Conservation (phyloP, 495 filamentous ascomycete species). For the Achaetomiella virescens region DNA sequence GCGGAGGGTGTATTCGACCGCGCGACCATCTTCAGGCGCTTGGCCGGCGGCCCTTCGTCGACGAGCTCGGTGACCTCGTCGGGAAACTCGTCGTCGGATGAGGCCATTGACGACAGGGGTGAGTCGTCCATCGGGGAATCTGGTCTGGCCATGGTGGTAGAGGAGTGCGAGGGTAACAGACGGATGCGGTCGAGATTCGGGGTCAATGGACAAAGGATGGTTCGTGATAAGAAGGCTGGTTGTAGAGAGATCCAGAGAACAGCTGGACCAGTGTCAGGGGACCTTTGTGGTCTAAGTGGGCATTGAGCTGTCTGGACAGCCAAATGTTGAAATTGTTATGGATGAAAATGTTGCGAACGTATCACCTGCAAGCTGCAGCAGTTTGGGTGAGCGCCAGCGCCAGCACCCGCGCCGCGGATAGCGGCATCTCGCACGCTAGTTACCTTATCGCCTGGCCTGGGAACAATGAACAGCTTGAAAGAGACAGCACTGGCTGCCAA, state of each 20-base stretch:
- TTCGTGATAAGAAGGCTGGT: not conserved
- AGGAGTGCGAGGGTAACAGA: not conserved
- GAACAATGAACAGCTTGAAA: not conserved
- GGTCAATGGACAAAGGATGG: not conserved
- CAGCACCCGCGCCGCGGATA: not conserved
- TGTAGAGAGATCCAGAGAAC: not conserved
- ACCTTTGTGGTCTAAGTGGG: too few species aligned
- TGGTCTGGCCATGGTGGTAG: conserved; percentile 23
- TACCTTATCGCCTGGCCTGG: not conserved
- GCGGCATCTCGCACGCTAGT: not conserved
- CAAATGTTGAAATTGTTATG: not conserved
- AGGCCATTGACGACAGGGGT: conserved; percentile 38
- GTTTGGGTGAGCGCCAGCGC: not conserved
- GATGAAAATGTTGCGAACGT: not conserved
- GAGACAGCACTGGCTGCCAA: not conserved
- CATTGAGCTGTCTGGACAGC: too few species aligned
- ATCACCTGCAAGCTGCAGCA: not conserved
- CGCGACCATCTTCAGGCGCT: conserved; percentile 44
- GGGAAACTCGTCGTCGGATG: conserved; percentile 43
- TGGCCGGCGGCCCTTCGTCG: conserved; percentile 42
- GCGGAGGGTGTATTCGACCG: conserved; percentile 43
- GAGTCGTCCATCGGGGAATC: conserved; percentile 32
- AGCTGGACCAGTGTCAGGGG: too few species aligned
- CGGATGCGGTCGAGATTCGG: not conserved
- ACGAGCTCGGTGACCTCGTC: conserved; percentile 35